Evolutionary conservation across 1,284 basidiomycete species (phyloP), one percentile per base, ranked within the genome.

Genomic region (Malassezia equina): DNA sequence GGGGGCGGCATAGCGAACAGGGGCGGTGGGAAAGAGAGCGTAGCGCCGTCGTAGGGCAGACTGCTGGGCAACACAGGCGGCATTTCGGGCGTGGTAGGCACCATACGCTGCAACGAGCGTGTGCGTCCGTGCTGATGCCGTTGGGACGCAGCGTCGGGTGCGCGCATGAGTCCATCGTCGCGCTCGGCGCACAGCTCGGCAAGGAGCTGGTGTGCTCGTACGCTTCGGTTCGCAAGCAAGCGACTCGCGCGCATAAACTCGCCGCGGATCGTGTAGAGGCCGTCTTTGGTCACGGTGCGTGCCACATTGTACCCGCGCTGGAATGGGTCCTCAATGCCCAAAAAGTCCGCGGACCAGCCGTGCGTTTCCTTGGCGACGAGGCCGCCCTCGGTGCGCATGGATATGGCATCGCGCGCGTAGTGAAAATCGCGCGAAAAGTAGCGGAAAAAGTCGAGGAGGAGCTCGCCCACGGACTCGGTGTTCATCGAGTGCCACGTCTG

Each of bases 391-490:
- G 86, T 86, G 66, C 90, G 81, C 67, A 96, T 88, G 43, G 89
- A 93, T 59, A 88, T 85, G 47, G 95, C 90, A 55, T 88, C 86
- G 59, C 84, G 86, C 72, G 88, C 87, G 77, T 95, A 98, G 57
- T 81, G 79, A 77, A 95, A 96, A 71, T 93, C 90, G 64, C 89
- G 85, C 46, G 89, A 85, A 76, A 88, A 96, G 78, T 90, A 96
- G 64, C 87, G 85, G 81, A 95, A 98, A 76, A 98, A 96, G 76
- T 96, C 93, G 73, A 95, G 88, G 74, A 98, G 79, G 83, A 98
- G 78, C 76, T 96, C 91, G 61, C 90, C 93, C 50, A 96, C 87
- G 63, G 82, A 86, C 67, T 98, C 90, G 52, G 81, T 83, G 76
- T 95, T 95, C 64, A 86, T 83, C n/a, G 88, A 91, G 66, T 84